Conservation (phyloP, 2,329 filamentous ascomycete species). For the Waltergamsia citrina region DNA sequence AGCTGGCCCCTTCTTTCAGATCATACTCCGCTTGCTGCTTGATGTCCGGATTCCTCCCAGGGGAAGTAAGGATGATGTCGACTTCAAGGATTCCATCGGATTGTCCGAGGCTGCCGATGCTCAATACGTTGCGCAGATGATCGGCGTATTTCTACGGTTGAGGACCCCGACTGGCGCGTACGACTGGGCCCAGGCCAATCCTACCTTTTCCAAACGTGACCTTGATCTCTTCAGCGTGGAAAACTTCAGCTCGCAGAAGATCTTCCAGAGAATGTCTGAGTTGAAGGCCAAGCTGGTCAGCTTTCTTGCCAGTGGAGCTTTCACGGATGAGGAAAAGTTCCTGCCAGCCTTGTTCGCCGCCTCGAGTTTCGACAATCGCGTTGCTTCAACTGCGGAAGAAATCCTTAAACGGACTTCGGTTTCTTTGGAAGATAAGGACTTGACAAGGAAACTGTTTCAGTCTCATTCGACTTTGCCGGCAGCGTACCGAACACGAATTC, state of each 20-base stretch:
- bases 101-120: constrained; percentile 61
- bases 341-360: constrained; percentile 76
- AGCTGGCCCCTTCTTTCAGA: constrained; percentile 62
- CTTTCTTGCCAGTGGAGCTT: constrained; percentile 77
- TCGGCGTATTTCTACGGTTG: constrained; percentile 61
- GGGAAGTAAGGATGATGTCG: constrained; percentile 68
- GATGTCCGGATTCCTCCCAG: constrained; percentile 63
- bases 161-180: constrained; percentile 17
- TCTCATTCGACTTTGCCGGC: constrained; percentile 67
- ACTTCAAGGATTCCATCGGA: constrained; percentile 56
- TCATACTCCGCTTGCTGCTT: constrained; percentile 68
- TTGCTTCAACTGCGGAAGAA: constrained; percentile 81
- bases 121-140: constrained; percentile 61
- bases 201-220: constrained; percentile 19
- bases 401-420: constrained; percentile 72
- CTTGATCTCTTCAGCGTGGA: constrained; percentile 19
- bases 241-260: constrained; percentile 54
- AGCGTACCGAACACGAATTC: constrained; percentile 67
- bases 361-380: constrained; percentile 69
- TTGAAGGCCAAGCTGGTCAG: constrained; percentile 50
- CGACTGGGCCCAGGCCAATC: constrained; percentile 21
- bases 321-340: constrained; percentile 75
- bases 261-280: constrained; percentile 26
- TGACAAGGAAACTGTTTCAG: constrained; percentile 59
- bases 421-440: constrained; percentile 57